Evolutionary conservation across 768 basidiomycete genomes (phyloP).

Genomic region (Naganishia kalamii): DNA sequence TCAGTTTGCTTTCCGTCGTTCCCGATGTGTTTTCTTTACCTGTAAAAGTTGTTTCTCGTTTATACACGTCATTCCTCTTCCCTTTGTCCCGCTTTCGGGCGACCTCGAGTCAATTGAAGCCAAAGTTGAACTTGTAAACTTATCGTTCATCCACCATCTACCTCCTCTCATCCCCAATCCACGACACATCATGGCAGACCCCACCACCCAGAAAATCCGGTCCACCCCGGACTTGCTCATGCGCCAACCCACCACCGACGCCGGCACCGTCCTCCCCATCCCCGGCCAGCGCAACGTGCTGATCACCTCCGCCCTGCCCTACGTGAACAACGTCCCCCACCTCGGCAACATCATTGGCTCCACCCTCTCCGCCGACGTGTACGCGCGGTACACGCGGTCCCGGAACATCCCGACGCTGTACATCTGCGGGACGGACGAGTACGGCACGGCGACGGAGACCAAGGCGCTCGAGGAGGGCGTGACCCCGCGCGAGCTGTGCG

Average conservation of each 20-base stretch:
- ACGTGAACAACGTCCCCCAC: constrained; percentile 86
- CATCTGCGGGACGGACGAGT: constrained; percentile 97
- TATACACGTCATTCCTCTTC: no score
- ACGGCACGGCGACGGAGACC: constrained; percentile 98
- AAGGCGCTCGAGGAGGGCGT: constrained; percentile 53
- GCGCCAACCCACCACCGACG: background rate
- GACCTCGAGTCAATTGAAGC: no score
- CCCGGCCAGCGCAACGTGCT: constrained; percentile 80
- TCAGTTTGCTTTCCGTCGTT: no score
- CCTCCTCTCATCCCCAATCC: background rate
- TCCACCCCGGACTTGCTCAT: constrained; percentile 1
- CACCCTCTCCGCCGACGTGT: constrained; percentile 93
- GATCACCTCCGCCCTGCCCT: constrained; percentile 87
- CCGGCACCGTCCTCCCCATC: constrained; percentile 57
- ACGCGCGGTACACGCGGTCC: constrained; percentile 72
- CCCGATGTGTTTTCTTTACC: no score
- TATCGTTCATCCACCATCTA: background rate
- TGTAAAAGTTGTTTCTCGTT: no score
- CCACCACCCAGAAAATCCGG: constrained; percentile 4
- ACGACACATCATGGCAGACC: background rate
- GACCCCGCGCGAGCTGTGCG: constrained; percentile 56
- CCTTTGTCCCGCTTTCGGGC: no score
- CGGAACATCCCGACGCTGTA: constrained; percentile 85
- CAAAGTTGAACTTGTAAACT: no score
- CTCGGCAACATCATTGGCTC: constrained; percentile 64